These are phyloP conservation scores for Haberlea rhodopensis DNA, from an alignment of 257 asterid species.

Conservation along the genomic window DNA sequence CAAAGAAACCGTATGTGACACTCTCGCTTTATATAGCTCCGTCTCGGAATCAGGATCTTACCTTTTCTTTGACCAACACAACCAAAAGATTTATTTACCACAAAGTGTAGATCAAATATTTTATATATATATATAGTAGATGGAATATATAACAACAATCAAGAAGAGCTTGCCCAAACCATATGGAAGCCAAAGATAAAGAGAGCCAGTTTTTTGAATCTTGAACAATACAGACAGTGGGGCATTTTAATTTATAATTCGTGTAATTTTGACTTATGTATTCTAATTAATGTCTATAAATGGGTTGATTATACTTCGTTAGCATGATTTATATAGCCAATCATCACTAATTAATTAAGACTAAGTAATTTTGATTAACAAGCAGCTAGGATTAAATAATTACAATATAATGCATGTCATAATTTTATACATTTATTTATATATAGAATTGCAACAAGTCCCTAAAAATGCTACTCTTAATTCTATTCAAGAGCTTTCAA, in stretches of 20 bases:
- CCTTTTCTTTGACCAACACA: too few relatives aligned
- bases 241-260: constrained; percentile 23
- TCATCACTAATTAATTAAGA: constrained; percentile 30
- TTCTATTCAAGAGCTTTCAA: too few relatives aligned
- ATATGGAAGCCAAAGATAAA: constrained; percentile 44
- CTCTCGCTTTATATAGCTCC: too few relatives aligned
- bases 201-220: constrained; percentile 41
- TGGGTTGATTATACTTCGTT: constrained; percentile 34
- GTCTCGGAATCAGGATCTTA: too few relatives aligned
- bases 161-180: constrained; percentile 25
- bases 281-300: neutral
- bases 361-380: too few relatives aligned
- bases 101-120: neutral
- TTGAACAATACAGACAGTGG: constrained; percentile 30
- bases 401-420: too few relatives aligned
- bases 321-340: constrained; percentile 35
- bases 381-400: neutral
- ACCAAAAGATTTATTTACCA: constrained; percentile 18
- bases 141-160: neutral
- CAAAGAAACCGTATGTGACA: too few relatives aligned
- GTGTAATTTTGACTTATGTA: constrained; percentile 30
- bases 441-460: too few relatives aligned
- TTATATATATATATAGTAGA: neutral
- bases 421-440: too few relatives aligned
- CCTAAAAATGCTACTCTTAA: too few relatives aligned